Conservation (phyloP, 345 rosid species). For the Citrus reticulata region DNA sequence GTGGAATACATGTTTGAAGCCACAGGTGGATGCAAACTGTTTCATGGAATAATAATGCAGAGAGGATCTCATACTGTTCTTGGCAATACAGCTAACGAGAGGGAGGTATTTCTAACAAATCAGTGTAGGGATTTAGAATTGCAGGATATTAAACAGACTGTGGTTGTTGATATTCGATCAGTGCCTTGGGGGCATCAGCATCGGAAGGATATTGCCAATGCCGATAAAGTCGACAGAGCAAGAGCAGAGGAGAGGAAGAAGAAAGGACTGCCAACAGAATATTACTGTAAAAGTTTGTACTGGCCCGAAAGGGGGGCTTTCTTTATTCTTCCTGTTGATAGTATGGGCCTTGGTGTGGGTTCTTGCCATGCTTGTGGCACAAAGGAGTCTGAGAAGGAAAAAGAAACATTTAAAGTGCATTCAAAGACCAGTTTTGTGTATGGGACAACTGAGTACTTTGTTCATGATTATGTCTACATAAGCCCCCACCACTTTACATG, state of each 20-base stretch:
- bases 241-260: conserved; percentile 53
- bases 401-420: conserved; percentile 31
- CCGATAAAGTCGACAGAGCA: conserved; percentile 43
- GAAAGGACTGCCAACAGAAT: conserved; percentile 44
- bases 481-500: conserved; percentile 33
- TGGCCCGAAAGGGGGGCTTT: conserved; percentile 69
- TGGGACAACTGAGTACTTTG: conserved; percentile 36
- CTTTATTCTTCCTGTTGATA: conserved; percentile 41
- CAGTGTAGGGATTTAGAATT: conserved; percentile 45
- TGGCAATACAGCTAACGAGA: conserved; percentile 52
- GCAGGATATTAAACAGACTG: conserved; percentile 38
- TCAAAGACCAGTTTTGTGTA: conserved; percentile 29
- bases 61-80: conserved; percentile 61
- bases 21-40: conserved; percentile 41
- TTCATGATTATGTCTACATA: conserved; percentile 53
- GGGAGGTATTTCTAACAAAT: conserved; percentile 59
- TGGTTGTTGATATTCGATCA: conserved; percentile 35
- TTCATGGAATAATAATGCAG: conserved; percentile 54
- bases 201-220: conserved; percentile 36
- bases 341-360: conserved; percentile 47
- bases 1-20: conserved; percentile 67
- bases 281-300: conserved; percentile 58
- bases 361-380: conserved; percentile 45
- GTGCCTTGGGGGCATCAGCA: conserved; percentile 66
- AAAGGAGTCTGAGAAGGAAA: conserved; percentile 29